Evolutionary conservation across 345 rosid species (phyloP).

Genomic region (Luvunga scandens): DNA sequence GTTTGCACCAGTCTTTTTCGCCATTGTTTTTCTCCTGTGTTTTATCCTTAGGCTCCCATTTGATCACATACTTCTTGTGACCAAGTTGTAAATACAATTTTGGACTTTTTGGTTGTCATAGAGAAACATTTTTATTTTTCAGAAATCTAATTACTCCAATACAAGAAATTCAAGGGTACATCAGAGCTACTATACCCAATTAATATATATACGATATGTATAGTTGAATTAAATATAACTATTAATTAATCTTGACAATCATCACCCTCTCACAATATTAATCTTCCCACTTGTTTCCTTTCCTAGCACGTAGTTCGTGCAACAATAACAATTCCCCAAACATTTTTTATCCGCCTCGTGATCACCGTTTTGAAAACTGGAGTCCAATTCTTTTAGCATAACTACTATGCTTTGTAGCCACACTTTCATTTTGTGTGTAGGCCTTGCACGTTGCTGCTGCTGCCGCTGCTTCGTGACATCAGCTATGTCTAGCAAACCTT

Average conservation of each 20-base stretch:
- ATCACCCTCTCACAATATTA: not conserved
- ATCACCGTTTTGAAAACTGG: not conserved
- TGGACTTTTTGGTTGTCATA: not conserved
- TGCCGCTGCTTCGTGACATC: not conserved
- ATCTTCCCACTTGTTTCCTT: not conserved
- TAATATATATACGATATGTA: too few species aligned
- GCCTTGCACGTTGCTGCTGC: not conserved
- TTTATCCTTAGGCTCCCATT: constrained; percentile 17
- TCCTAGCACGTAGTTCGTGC: not conserved
- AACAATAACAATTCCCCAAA: not conserved
- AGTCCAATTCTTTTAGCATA: not conserved
- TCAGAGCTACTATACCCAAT: too few species aligned
- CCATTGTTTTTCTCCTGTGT: too few species aligned
- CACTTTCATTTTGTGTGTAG: not conserved
- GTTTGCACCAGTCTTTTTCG: too few species aligned
- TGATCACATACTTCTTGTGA: constrained; percentile 15
- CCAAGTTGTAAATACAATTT: constrained; percentile 25
- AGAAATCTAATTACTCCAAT: not conserved
- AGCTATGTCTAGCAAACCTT: not conserved
- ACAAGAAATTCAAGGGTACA: not conserved
- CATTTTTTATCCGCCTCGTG: not conserved
- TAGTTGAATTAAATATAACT: too few species aligned
- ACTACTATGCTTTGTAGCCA: not conserved
- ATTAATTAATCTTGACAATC: too few species aligned
- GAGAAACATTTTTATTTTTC: constrained; percentile 11